phyloP scores from a whole-genome alignment of 176 grass and related monocot genomes.

The Triticum urartu region DNA sequence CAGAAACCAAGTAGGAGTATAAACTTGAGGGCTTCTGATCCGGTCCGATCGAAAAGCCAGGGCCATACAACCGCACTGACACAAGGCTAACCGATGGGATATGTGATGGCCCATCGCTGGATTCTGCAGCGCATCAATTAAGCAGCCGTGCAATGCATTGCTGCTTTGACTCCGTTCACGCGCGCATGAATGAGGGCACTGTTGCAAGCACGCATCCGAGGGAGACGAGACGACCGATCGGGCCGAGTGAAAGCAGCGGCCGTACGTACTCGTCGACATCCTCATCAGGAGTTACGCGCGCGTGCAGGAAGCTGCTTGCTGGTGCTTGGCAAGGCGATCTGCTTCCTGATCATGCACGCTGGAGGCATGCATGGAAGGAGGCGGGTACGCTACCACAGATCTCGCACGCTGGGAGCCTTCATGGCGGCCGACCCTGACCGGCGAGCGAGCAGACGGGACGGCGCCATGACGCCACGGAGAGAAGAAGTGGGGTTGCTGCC shows the following conservation, averaged over 20 bases:
- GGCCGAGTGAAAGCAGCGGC: neutral
- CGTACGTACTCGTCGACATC: neutral
- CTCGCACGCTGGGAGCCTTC: neutral
- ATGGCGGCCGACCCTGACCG: constrained; percentile 18
- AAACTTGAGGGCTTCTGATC: neutral
- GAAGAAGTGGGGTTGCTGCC: constrained; percentile 12
- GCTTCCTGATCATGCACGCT: neutral
- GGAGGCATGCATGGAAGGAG: constrained; percentile 3
- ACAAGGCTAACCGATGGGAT: neutral
- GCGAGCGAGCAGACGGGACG: neutral
- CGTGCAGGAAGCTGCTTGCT: neutral
- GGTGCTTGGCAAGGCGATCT: neutral
- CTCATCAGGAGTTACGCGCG: neutral
- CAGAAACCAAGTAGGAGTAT: neutral
- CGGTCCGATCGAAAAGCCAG: neutral
- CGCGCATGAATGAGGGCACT: neutral
- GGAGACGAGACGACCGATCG: neutral
- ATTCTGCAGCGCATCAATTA: neutral
- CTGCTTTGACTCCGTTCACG: neutral
- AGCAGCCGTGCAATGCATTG: neutral
- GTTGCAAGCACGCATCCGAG: neutral
- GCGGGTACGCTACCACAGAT: neutral
- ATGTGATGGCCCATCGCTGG: neutral
- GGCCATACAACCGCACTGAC: neutral
- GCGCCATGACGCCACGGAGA: neutral